These are phyloP conservation scores for Tolypocladium capitatum DNA, from an alignment of 2,329 filamentous ascomycete genomes.

Conservation along the genomic window DNA sequence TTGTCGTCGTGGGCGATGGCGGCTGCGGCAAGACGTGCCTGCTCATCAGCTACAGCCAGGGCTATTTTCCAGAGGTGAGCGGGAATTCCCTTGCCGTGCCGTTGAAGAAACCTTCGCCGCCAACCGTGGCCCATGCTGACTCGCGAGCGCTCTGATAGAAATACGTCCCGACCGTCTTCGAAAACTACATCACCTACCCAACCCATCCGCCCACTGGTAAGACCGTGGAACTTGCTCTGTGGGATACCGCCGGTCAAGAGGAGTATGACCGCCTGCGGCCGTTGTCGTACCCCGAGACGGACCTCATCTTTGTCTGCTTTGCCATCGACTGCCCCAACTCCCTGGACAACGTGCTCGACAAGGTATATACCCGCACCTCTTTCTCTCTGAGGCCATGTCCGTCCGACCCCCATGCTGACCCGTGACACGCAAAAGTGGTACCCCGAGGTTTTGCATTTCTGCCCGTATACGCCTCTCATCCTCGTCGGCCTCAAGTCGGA, in stretches of 20 bases:
- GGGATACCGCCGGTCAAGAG: conserved; percentile 97
- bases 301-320: conserved; percentile 97
- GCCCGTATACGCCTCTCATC: conserved; percentile 89
- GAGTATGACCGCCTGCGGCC: conserved; percentile 95
- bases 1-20: conserved; percentile 95
- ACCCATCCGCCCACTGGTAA: conserved; percentile 79
- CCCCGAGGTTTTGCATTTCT: conserved; percentile 97
- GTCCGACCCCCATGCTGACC: conserved; percentile 1
- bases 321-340: conserved; percentile 98
- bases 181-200: conserved; percentile 98
- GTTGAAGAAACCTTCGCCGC: background rate
- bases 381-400: background rate
- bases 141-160: conserved; percentile 46
- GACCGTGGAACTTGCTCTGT: conserved; percentile 89
- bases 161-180: conserved; percentile 98
- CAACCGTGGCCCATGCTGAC: conserved; percentile 1
- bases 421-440: conserved; percentile 62
- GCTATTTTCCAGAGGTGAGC: conserved; percentile 92
- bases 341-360: conserved; percentile 96
- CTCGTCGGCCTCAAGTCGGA: conserved; percentile 96
- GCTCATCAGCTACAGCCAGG: conserved; percentile 96
- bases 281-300: conserved; percentile 94
- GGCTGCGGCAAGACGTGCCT: conserved; percentile 98
- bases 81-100: background rate
- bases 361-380: conserved; percentile 42